A percentile compares a stretch with the other conserved stretches of the same genome.
Conservation (phyloP, 2,329 filamentous ascomycete species). For the Raffaelea albimanens region DNA sequence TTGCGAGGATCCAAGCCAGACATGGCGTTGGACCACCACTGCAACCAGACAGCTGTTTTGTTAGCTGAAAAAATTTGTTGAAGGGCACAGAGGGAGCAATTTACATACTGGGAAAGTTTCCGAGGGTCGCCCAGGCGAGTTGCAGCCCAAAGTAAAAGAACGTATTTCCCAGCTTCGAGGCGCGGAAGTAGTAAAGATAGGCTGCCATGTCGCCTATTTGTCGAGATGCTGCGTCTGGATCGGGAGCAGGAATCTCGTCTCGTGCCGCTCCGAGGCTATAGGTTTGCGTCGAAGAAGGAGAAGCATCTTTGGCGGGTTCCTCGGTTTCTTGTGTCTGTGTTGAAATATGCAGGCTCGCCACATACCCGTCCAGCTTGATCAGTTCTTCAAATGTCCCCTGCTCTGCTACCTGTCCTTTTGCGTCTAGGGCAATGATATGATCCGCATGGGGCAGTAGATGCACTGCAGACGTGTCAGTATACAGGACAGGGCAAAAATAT, state of each 20-base stretch:
- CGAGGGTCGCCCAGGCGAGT: neutral
- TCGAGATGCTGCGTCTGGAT: neutral
- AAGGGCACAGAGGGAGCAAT: neutral
- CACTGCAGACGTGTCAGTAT: no score
- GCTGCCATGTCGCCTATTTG: neutral
- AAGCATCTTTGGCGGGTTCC: no score
- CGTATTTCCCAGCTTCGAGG: neutral
- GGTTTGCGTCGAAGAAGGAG: no score
- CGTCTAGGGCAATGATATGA: neutral
- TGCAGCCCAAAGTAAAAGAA: neutral
- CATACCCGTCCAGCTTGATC: neutral
- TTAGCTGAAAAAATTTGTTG: neutral
- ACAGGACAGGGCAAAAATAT: no score
- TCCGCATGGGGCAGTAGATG: neutral
- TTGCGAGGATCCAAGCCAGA: neutral
- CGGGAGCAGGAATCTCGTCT: neutral
- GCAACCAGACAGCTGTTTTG: neutral
- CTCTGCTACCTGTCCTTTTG: neutral
- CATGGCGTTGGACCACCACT: neutral
- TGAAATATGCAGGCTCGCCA: neutral
- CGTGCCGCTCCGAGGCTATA: no score
- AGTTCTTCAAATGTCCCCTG: neutral
- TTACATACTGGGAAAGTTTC: neutral
- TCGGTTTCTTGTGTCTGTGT: no score
- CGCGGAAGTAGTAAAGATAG: neutral